phyloP scores from a whole-genome alignment of 2,329 filamentous ascomycete species.

The Dothiorella sarmentorum region DNA sequence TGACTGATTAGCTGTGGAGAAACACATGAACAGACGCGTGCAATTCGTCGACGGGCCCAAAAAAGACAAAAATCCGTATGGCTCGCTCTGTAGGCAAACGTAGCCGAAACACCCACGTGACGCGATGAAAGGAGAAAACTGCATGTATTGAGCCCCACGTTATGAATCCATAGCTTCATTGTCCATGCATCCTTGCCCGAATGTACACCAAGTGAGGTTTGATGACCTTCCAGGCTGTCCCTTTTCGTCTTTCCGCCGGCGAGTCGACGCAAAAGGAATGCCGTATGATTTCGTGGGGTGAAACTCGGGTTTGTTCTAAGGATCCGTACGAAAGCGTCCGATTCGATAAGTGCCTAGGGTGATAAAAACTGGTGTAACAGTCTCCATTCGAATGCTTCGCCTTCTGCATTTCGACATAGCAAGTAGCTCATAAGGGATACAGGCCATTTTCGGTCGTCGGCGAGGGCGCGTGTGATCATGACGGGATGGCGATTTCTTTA shows the following conservation, averaged over 20 bases:
- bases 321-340: slow-evolving; percentile 12
- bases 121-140: slow-evolving; percentile 15
- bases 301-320: slow-evolving; percentile 3
- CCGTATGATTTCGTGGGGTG: slow-evolving; percentile 4
- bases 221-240: slow-evolving; percentile 10
- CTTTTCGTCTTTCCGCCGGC: slow-evolving; percentile 14
- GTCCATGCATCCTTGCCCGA: slow-evolving; percentile 15
- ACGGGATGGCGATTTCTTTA: slow-evolving; percentile 48
- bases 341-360: not conserved
- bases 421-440: slow-evolving; percentile 18
- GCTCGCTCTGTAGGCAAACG: slow-evolving; percentile 9
- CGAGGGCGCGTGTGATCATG: slow-evolving; percentile 19
- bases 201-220: slow-evolving; percentile 5
- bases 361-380: slow-evolving; percentile 6
- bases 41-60: slow-evolving; percentile 13
- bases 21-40: slow-evolving; percentile 13
- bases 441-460: slow-evolving; percentile 18
- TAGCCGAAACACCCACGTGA: slow-evolving; percentile 14
- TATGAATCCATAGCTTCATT: slow-evolving; percentile 16
- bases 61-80: slow-evolving; percentile 13
- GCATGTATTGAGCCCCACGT: slow-evolving; percentile 14
- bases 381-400: slow-evolving; percentile 9
- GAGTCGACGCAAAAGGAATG: slow-evolving; percentile 14
- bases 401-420: slow-evolving; percentile 14
- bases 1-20: slow-evolving; percentile 15